Evolutionary conservation across 352 stramenopile genomes (phyloP), one percentile per base, ranked within the genome.

Genomic region (Phytopythium vexans): DNA sequence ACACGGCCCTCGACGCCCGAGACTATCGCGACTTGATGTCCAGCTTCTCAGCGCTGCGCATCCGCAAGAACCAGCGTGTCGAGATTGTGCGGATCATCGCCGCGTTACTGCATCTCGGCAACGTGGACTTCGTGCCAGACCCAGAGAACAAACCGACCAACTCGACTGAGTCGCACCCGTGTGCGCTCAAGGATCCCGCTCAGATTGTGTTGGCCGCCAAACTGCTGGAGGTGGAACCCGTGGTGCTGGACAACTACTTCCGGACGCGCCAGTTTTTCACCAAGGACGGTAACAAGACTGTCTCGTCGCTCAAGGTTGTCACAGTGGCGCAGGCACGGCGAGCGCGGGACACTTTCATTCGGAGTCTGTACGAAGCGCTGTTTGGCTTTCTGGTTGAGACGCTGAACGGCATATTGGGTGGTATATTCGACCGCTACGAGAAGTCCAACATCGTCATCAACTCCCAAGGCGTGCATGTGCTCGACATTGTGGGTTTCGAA

Each of bases 181-280:
- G 83, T 39, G 64, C 68, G 1, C 49, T 92, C 8, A 89, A 92
- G 43, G 78, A 89, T 41, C 74, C 77, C 2, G 58, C 70, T 16
- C 74, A 87, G 49, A 80, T 94, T 54, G 56, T 86, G 16, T 56
- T 87, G 0, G 83, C 82, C 6, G 77, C 83, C 1, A 86, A 82
- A 12, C 53, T 94, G 0, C 60, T 94, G 2, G 83, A 92, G 39
- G 78, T 94, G 3, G 79, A 92, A 33, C 81, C 83, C 10, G 77
- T 89, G 1, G 83, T 92, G 3, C 57, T 94, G 31, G 83, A 94
- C 55, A 90, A 94, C 51, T 94, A 92, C 56, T 94, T 94, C 54
- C 79, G 83, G 2, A 94, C 83, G 6, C 78, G 83, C 4, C 77
- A 89, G 42, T 91, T 89, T 52, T 89, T 89, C 54, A 85, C 76